Evolutionary conservation across 257 asterid species (phyloP).

Genomic region (Anisodus tanguticus): DNA sequence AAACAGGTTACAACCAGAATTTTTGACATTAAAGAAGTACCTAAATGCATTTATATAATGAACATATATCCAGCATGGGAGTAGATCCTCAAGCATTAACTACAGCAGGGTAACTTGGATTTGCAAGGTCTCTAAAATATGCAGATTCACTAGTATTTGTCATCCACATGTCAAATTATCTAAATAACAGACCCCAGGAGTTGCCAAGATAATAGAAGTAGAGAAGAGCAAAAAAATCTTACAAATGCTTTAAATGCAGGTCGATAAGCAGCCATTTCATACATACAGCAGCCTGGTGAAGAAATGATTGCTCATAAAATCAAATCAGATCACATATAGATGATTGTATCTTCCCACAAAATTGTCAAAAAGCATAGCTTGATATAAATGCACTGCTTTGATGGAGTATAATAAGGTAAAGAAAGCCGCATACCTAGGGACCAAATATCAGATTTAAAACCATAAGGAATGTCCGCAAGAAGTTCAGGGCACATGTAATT

Average conservation of each 20-base stretch:
- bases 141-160: neutral
- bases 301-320: constrained; percentile 15
- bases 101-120: neutral
- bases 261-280: constrained; percentile 99
- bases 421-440: constrained; percentile 73
- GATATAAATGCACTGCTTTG: neutral
- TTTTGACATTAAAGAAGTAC: neutral
- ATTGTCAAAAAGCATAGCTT: neutral
- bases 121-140: neutral
- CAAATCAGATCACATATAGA: constrained; percentile 8
- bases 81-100: neutral
- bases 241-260: constrained; percentile 99
- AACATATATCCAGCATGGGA: neutral
- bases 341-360: neutral
- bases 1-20: neutral
- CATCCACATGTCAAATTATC: neutral
- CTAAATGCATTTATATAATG: neutral
- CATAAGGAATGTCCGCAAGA: constrained; percentile 97
- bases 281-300: constrained; percentile 90
- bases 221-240: constrained; percentile 41
- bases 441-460: constrained; percentile 98
- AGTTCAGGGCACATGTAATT: constrained; percentile 99
- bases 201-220: neutral
- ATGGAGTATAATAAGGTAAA: neutral
- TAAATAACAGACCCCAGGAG: neutral